Evolutionary conservation across 164 flowering plant species (phyloP), one percentile per base, ranked within the genome.

Genomic region (Cinnamomum chago): DNA sequence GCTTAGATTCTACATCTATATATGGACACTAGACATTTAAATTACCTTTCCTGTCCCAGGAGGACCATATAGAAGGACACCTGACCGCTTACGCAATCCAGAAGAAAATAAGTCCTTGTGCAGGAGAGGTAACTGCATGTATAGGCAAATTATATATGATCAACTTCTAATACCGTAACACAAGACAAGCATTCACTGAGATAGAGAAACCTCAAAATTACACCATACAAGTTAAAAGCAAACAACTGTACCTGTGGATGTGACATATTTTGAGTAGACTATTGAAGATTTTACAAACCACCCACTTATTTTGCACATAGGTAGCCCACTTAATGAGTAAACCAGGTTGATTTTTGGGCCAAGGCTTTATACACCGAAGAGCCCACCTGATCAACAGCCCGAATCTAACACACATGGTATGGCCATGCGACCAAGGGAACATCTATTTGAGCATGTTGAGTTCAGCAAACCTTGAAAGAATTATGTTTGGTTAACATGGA

Each of bases 1-100:
- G 5, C 40, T 30, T 66, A 27, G 7, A 66, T 28, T 28, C 69
- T 9, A 30, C 18, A 14, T 14, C 69, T 20, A 15, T 28, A 15
- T 66, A 17, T 30, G 30, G 69, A 13, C 2, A 2, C 47, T 40
- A 9, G 47, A 30, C 20, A 2, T 15, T 25, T 40, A 70, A 77
- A 79, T 76, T 83, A 94, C 98, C 84, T 95, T 95, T 72, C 99
- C 98, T 2, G 97, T 95, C 67, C 98, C 98, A 35, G 99, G 99
- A 75, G 99, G 99, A 76, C 99, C 99, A 87, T 95, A 93, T 18
- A 95, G 90, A 84, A 95, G 99, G 76, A 95, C 92, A 70, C 99
- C 99, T 50, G 98, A 95, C 11, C 98, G 86, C 78, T 92, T 95
- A 23, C 97, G 97, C 83, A 93, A 76, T 17, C 99, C 99, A 80